Evolutionary conservation across 805 yeast species (phyloP).

Genomic region (Kodamaea sagamina): DNA sequence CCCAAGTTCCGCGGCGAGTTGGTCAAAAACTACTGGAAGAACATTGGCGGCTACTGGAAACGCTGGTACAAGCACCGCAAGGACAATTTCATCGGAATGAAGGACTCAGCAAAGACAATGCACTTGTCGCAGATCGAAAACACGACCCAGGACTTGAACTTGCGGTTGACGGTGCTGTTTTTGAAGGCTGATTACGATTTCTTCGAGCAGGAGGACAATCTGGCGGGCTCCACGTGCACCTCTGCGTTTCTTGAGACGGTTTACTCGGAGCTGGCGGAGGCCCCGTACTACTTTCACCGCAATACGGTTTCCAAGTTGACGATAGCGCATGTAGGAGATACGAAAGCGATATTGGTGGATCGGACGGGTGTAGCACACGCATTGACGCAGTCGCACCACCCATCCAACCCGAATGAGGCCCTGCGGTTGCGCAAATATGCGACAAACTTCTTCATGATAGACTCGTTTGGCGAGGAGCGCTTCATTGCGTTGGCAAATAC

Average conservation of each 20-base stretch:
- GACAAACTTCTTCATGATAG: conserved; percentile 67
- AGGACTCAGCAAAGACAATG: conserved; percentile 15
- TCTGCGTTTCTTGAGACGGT: conserved; percentile 58
- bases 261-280: conserved; percentile 29
- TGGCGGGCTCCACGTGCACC: conserved; percentile 75
- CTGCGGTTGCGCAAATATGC: conserved; percentile 65
- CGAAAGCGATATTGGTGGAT: conserved; percentile 85
- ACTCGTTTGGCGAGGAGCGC: conserved; percentile 90
- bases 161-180: conserved; percentile 65
- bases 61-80: conserved; percentile 59
- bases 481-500: conserved; percentile 87
- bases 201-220: conserved; percentile 38
- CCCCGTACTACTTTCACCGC: conserved; percentile 61
- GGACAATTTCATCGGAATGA: conserved; percentile 31
- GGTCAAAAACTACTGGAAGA: conserved; percentile 53
- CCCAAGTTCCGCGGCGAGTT: conserved; percentile 41
- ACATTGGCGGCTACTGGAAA: conserved; percentile 85
- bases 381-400: conserved; percentile 82
- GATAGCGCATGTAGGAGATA: conserved; percentile 91
- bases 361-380: conserved; percentile 75
- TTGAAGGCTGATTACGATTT: conserved; percentile 67
- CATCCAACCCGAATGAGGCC: conserved; percentile 77
- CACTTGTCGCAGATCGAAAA: conserved; percentile 17
- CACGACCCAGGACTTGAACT: conserved; percentile 53
- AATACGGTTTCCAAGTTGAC: conserved; percentile 65